Evolutionary conservation across 1,139 yeast species (phyloP).

Genomic region (Magnusiomyces suaveolens): DNA sequence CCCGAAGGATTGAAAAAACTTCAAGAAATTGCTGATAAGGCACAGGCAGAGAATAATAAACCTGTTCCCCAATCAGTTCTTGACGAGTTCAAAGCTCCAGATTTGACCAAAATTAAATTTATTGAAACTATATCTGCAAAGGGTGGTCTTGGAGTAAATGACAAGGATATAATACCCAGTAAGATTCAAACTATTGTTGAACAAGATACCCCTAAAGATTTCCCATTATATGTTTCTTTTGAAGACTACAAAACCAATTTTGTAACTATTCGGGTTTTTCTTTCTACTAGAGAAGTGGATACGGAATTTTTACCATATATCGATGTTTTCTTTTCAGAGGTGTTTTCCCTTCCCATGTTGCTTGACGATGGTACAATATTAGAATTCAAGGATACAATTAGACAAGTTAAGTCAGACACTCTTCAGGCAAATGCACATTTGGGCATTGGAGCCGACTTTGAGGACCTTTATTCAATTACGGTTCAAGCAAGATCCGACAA

Average conservation of each 20-base stretch:
- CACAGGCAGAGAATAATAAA: conserved; percentile 56
- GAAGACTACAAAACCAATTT: conserved; percentile 77
- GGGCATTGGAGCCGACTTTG: conserved; percentile 51
- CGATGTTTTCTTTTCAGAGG: conserved; percentile 48
- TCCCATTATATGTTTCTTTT: conserved; percentile 66
- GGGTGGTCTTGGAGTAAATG: conserved; percentile 36
- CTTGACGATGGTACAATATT: conserved; percentile 51
- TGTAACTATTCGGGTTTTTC: conserved; percentile 55
- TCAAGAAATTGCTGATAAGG: conserved; percentile 44
- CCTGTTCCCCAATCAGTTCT: conserved; percentile 67
- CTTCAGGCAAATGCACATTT: conserved; percentile 46
- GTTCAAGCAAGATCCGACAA: conserved; percentile 55
- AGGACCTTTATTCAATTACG: conserved; percentile 46
- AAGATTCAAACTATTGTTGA: conserved; percentile 25
- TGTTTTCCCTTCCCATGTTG: conserved; percentile 64
- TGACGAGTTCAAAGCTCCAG: conserved; percentile 55
- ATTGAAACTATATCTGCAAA: conserved; percentile 57
- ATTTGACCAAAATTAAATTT: conserved; percentile 64
- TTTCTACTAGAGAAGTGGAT: conserved; percentile 57
- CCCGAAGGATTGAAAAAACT: conserved; percentile 49
- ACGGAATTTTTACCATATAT: conserved; percentile 54
- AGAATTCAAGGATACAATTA: conserved; percentile 66
- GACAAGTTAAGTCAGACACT: conserved; percentile 63
- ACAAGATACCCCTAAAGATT: conserved; percentile 36
- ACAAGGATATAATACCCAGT: neutral